These are phyloP conservation scores for Termitomyces sp. DNA, from an alignment of 768 basidiomycete genomes.

Conservation along the genomic window DNA sequence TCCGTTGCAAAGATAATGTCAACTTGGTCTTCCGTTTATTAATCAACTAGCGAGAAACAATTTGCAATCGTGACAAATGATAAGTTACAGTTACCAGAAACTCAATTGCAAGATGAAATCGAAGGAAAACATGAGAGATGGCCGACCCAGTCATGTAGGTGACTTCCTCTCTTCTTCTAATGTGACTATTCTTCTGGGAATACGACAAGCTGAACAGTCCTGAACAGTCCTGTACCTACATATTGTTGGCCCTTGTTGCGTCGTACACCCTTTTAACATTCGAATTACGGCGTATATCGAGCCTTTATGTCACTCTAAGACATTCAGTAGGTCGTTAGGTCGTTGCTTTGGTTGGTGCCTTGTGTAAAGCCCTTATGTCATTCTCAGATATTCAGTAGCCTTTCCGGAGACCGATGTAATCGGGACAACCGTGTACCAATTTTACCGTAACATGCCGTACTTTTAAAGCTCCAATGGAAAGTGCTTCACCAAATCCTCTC, in stretches of 20 bases:
- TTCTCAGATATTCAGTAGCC: background rate
- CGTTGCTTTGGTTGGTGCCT: too few relatives aligned
- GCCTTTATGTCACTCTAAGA: background rate
- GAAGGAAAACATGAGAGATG: background rate
- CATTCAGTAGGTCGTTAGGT: background rate
- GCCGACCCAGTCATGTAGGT: background rate
- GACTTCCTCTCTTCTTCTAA: background rate
- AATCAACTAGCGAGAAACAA: background rate
- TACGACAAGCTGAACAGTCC: constrained; percentile 1
- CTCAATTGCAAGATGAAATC: background rate
- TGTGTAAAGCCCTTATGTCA: too few relatives aligned
- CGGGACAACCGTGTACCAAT: background rate
- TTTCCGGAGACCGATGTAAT: background rate
- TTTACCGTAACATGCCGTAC: too few relatives aligned
- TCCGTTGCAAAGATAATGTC: background rate
- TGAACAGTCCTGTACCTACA: background rate
- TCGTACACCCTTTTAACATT: background rate
- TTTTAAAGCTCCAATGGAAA: too few relatives aligned
- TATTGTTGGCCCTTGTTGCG: constrained; percentile 3
- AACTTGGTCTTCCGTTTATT: background rate
- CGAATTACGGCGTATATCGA: background rate
- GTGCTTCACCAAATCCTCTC: background rate
- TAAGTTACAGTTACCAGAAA: background rate
- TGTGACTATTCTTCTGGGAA: constrained; percentile 2
- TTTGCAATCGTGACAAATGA: background rate